Evolutionary conservation across 1,284 basidiomycete genomes (phyloP).

Genomic region (Cutaneotrichosporon sp.): DNA sequence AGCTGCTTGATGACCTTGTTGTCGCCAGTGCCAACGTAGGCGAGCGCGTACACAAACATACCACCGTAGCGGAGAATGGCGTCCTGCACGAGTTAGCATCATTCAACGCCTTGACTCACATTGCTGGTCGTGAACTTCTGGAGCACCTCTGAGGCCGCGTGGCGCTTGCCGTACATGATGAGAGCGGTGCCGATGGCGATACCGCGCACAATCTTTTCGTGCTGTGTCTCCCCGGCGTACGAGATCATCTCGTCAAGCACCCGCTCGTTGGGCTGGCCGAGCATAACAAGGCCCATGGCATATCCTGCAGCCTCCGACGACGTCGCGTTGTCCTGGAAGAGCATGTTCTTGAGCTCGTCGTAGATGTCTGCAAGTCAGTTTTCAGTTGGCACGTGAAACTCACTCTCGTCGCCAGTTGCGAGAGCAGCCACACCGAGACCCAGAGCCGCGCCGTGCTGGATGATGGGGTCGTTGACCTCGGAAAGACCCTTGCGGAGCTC

Average conservation of each 20-base stretch:
- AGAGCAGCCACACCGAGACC: slow-evolving; percentile 89
- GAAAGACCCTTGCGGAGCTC: slow-evolving; percentile 61
- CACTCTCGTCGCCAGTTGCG: slow-evolving; percentile 71
- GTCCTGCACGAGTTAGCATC: slow-evolving; percentile 57
- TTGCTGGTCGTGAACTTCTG: slow-evolving; percentile 74
- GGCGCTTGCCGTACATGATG: slow-evolving; percentile 83
- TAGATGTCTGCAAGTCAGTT: slow-evolving; percentile 62
- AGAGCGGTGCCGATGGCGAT: slow-evolving; percentile 86
- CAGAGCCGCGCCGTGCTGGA: slow-evolving; percentile 91
- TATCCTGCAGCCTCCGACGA: slow-evolving; percentile 91
- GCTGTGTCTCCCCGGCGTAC: slow-evolving; percentile 91
- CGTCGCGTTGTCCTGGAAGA: slow-evolving; percentile 88
- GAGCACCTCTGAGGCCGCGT: slow-evolving; percentile 75
- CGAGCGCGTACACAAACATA: slow-evolving; percentile 88
- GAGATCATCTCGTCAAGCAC: slow-evolving; percentile 86
- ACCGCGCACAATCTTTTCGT: slow-evolving; percentile 96
- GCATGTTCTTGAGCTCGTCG: slow-evolving; percentile 77
- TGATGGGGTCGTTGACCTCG: slow-evolving; percentile 64
- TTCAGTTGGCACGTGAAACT: slow-evolving; percentile 13
- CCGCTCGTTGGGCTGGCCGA: slow-evolving; percentile 74
- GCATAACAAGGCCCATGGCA: slow-evolving; percentile 94
- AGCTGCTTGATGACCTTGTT: slow-evolving; percentile 85
- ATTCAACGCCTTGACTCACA: slow-evolving; percentile 51
- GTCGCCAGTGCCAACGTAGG: slow-evolving; percentile 90
- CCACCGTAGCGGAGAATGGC: slow-evolving; percentile 92